Base-by-base conservation (phyloP, 1,284 basidiomycete species). In the Ceraceosorus guamensis region DNA sequence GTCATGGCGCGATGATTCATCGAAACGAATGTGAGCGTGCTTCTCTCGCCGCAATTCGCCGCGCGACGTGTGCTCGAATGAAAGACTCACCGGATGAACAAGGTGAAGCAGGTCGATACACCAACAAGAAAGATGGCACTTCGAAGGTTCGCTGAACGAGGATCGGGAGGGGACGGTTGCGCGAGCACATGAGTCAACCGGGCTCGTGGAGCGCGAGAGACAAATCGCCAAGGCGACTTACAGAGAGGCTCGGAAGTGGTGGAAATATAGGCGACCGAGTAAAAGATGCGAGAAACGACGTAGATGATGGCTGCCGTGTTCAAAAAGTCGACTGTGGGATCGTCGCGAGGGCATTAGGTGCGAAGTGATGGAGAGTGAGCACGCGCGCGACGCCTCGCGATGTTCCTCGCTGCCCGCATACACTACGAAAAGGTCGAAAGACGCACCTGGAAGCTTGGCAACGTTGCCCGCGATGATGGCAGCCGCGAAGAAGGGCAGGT, bases 101-200 rank as follows among this genome's bases (percentile, higher is more conserved):
- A 18, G 54, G 49, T 4, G 61, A 62, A 45, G 56, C 57, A 6
- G 60, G 61, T 48, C 55, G 50, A 4, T 56, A 60, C 48, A 52
- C 62, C 18, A 5, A n/a, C 31, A 33, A 50, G n/a, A 18, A 50
- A 50, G 14, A 52, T 30, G 45, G 30, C 45, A 10, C 11, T 13
- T 14, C 45, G 45, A 6, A 24, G 11, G 45, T 50, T 35, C 18
- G 41, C 33, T 50, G 48, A 8, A 24, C 10, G n/a, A 35, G 16
- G 48, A 34, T 10, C 11, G 37, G 11, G 46, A 48, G 18, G 46
- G 37, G 18, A 48, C 18, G 10, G n/a, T n/a, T n/a, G n/a, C n/a
- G n/a, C n/a, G n/a, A 50, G 41, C 7, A 32, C 18, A 14, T 50
- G 10, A 50, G 48, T 16, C n/a, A n/a, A n/a, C n/a, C n/a, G 48